Evolutionary conservation across 2,329 filamentous ascomycete species (phyloP), one percentile per base, ranked within the genome.

Genomic region (Fusarium abutilonis): DNA sequence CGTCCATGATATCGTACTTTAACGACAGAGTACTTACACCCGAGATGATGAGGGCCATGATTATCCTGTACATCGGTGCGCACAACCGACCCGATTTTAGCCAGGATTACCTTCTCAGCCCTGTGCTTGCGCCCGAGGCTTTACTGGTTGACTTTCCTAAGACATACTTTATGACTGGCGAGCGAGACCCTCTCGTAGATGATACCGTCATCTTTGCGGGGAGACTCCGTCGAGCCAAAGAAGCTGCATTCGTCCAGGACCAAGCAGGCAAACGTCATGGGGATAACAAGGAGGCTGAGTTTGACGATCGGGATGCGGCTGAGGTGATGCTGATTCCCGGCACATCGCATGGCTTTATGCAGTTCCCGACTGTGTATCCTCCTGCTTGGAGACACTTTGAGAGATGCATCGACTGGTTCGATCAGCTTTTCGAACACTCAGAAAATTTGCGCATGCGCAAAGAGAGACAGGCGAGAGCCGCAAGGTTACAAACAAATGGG

Each of bases 21-120:
- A 95, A 96, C 74, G 95, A 99, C 75, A 89, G 95, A 26, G 91
- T 99, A 26, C 83, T 99, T 13, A 94, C 92, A 0, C 94, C 95
- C 0, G 95, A 99, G 76, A 97, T 98, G 92, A 97, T 98, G 90
- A 90, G 95, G 29, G 92, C 93, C 63, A 98, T 99, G 93, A 97
- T 99, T 65, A 96, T 99, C 65, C 82, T 99, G 4, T 99, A 99
- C 74, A 91, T 99, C 52, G 95, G 95, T 1, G 93, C 93, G 0
- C 91, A 97, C 73, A 92, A 95, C 74, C 89, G 93, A 1, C 95
- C 95, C 0, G 93, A 98, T 73, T 98, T 99, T 75, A 87, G 87
- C 26, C 92, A 91, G 7, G 94, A 99, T 75, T 97, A 93, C 73
- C 84, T 97, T 0, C 85, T 99, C 3, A 96, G 91, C 0, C 95